Base-by-base conservation (phyloP, 306 rosid species). In the Fragaria vesca region DNA sequence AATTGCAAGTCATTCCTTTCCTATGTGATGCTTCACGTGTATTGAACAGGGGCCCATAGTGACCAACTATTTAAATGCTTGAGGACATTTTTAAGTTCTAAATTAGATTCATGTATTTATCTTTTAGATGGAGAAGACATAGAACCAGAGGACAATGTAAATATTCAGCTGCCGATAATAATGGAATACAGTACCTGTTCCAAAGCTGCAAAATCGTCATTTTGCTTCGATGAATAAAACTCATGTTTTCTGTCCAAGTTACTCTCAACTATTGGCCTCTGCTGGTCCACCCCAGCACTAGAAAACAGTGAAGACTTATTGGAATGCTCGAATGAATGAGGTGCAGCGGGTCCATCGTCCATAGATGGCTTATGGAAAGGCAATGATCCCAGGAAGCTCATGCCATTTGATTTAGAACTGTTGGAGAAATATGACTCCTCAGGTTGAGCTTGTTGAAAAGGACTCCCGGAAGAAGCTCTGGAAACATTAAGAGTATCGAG, bases 141-240 rank as follows among this genome's bases (percentile, higher is more conserved):
- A 51, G 74, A 20, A 60, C 46, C 34, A 15, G 50, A 71, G 60
- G 46, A 42, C 72, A 76, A 13, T 46, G 30, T 42, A 54, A 34
- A 68, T 38, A 62, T 73, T 75, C 82, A 67, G 17, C 69, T 83
- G 54, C 66, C 51, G 73, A 70, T 52, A 79, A 76, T 52, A 76
- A n/a, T 43, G 83, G 71, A 20, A 8, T 21, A 28, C 66, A 45
- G 55, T 79, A 96, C 99, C 99, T 93, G 99, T 81, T 96, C 99
- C 83, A 96, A 84, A 81, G 98, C 93, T 77, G 93, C 65, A 78
- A 96, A 96, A 80, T 96, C 98, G 68, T 96, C 99, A 80, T 91
- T 86, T 46, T 91, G 88, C 72, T 92, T 81, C 54, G 93, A 76
- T 36, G 86, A 81, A 82, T 78, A 85, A 74, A 85, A 89, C 13